Evolutionary conservation across 1,284 basidiomycete species (phyloP), one percentile per base, ranked within the genome.

Genomic region (Rhodotorula sp.): DNA sequence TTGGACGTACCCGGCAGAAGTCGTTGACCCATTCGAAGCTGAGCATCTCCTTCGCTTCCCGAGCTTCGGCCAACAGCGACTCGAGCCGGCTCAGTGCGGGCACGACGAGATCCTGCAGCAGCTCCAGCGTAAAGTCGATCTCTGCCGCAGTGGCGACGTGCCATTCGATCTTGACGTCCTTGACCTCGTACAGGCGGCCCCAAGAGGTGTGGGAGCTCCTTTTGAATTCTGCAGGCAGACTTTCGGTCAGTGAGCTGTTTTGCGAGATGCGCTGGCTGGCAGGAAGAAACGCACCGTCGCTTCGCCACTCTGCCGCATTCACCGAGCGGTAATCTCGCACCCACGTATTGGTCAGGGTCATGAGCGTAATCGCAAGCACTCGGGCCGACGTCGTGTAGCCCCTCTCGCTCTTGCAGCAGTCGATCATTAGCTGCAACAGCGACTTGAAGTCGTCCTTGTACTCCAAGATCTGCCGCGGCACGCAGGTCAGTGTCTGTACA

Each of bases 141-240:
- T 99, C 94, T 34, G 86, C 87, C 2, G 81, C 77, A 23, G 84
- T 87, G 6, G 93, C 91, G 26, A 90, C 89, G 71, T 96, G 93
- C 96, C 97, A 99, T 71, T 91, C 87, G 31, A 96, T 86, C 71
- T 88, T 86, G 62, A 94, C 89, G 65, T 97, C 91, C 75, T 89
- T 86, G 12, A 89, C 84, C 67, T 91, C 87, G 82, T 91, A 94
- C 69, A 91, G 83, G 72, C 87, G 67, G 12, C 78, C 78, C 78
- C 78, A 79, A n/a, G 66, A 67, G 34, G 87, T 82, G 71, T 89
- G 90, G 78, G 94, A 74, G 23, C 71, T 65, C 57, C 72, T 73
- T 39, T 66, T 56, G 67, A 74, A 79, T 12, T 69, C 78, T 76
- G 54, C 47, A n/a, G 16, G 29, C 0, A 16, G 2, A 10, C 18